Evolutionary conservation across 306 rosid genomes (phyloP).

Genomic region (Castanospermum australe): DNA sequence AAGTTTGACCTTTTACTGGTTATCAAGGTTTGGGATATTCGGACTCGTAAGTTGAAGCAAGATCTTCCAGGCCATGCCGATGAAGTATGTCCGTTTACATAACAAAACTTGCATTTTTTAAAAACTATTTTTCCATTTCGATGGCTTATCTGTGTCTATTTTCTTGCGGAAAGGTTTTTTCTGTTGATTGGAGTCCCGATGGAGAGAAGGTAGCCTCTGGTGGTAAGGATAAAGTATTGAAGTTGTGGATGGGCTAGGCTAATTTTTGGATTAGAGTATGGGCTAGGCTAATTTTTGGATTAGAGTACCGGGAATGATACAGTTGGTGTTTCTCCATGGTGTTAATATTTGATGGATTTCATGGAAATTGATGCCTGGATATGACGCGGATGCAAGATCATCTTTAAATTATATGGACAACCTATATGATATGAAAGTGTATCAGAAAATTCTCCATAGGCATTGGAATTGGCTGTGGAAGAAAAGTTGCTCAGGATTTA

Average conservation of each 20-base stretch:
- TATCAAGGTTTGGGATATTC: constrained; percentile 88
- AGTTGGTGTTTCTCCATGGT: neutral
- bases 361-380: constrained; percentile 14
- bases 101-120: neutral
- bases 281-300: neutral
- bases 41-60: constrained; percentile 75
- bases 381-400: neutral
- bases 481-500: constrained; percentile 14
- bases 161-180: constrained; percentile 60
- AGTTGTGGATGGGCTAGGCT: constrained; percentile 92
- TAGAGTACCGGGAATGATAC: neutral
- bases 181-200: constrained; percentile 98
- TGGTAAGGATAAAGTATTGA: constrained; percentile 90
- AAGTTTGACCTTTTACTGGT: neutral
- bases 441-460: neutral
- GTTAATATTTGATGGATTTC: constrained; percentile 13
- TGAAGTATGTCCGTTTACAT: constrained; percentile 54
- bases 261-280: neutral
- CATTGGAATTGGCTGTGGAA: neutral
- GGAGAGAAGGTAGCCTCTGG: constrained; percentile 99
- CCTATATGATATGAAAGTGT: neutral
- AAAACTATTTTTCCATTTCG: neutral
- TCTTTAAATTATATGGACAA: constrained; percentile 7
- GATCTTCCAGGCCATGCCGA: constrained; percentile 98
- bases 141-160: constrained; percentile 12